Percentiles rank a stretch among this genome's conserved stretches.
Evolutionary conservation across 306 rosid species (phyloP).

Genomic region (Hylodesmum podocarpum): DNA sequence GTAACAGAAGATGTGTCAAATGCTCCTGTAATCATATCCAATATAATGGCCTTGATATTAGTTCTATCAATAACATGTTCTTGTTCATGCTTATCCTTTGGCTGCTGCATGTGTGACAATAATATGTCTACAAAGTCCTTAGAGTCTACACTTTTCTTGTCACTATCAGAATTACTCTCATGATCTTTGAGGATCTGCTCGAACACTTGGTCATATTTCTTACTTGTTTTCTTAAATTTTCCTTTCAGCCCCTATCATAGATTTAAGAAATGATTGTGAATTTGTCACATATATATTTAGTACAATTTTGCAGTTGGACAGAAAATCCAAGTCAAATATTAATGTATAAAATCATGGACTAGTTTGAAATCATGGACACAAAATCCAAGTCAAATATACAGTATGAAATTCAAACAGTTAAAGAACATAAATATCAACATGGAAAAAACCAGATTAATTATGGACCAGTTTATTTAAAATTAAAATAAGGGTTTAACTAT

Average conservation of each 20-base stretch:
- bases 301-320: too few relatives aligned
- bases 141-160: not conserved
- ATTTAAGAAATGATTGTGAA: not conserved
- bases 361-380: too few relatives aligned
- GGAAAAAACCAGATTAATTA: too few relatives aligned
- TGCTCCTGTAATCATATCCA: conserved; percentile 31
- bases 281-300: too few relatives aligned
- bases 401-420: not conserved
- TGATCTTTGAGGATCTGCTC: conserved; percentile 30
- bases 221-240: not conserved
- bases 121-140: conserved; percentile 27
- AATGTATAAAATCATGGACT: too few relatives aligned
- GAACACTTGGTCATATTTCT: conserved; percentile 16
- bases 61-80: not conserved
- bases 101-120: not conserved
- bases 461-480: too few relatives aligned
- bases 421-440: too few relatives aligned
- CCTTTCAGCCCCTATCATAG: not conserved
- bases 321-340: too few relatives aligned
- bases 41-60: conserved; percentile 33
- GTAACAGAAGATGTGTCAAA: not conserved
- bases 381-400: not conserved
- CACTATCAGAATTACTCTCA: not conserved
- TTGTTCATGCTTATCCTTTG: conserved; percentile 9
- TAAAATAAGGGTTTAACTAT: too few relatives aligned